Base-by-base conservation (phyloP, 2,329 filamentous ascomycete genomes). In the Graphiopsis chlorocephala region DNA sequence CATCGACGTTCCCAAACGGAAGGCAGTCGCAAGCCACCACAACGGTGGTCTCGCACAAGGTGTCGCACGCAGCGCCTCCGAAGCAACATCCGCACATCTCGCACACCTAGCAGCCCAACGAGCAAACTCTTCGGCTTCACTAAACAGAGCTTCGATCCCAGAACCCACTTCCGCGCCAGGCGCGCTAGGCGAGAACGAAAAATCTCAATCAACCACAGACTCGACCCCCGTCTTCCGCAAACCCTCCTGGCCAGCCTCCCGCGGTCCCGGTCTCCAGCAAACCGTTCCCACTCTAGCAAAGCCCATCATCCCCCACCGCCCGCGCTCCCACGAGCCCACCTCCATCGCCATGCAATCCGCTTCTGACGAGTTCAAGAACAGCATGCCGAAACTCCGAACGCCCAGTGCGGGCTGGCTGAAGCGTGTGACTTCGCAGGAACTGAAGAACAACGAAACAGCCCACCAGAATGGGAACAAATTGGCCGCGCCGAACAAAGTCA, bases 341-440 rank as follows among this genome's bases (percentile, higher is more conserved):
- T 38, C 38, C 6, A 42, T 63, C 23, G 58, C 55, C 2, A 57
- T 58, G 42, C 47, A 48, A 20, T 63, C 58, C 5, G 50, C 48
- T 28, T 47, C 58, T 2, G 62, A 57, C 28, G 53, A 64, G 26
- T 58, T 58, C 55, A 50, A 42, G 11, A n/a, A n/a, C n/a, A 48
- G 47, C 23, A 42, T 68, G 17, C 72, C 72, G 1, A 72, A 70
- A 58, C 72, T 70, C 4, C 66, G 75, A 26, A 69, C 75, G 8
- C 76, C 79, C 0, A 81, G 78, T 12, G 74, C 80, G 0, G 77
- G 78, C 2, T 67, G 83, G n/a, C 68, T 83, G 56, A 76, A 79
- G 56, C 74, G 81, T 23, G 83, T 83, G 79, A 77, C 76, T 0
- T 79, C 77, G n/a, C 78, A 81, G 55, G 80, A 81, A 57, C 68